Conservation (phyloP, 2,329 filamentous ascomycete genomes). For the Cytospora schulzeri region DNA sequence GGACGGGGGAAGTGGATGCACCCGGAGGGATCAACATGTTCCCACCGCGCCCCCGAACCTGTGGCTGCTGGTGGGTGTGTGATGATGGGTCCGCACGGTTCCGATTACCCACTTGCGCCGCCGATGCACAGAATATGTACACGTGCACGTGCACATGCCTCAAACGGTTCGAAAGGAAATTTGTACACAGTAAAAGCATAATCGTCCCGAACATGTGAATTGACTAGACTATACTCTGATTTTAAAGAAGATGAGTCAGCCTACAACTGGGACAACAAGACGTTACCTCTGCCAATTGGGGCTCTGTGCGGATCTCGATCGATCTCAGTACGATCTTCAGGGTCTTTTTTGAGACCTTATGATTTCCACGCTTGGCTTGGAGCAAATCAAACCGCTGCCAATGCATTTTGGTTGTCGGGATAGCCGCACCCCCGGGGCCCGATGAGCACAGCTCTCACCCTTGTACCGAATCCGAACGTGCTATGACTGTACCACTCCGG, state of each 20-base stretch:
- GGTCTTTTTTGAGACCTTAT: background rate
- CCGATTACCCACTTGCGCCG: background rate
- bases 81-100: background rate
- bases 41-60: no score
- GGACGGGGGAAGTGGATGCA: background rate
- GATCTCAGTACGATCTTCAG: slow-evolving; percentile 13
- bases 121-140: background rate
- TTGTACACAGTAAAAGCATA: no score
- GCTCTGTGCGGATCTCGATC: slow-evolving; percentile 12
- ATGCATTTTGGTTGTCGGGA: background rate
- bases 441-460: no score
- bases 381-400: background rate
- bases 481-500: background rate
- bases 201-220: no score
- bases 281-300: background rate
- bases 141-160: no score
- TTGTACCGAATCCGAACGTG: background rate
- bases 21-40: background rate
- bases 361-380: background rate
- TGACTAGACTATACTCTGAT: no score
- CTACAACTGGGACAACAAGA: background rate
- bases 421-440: background rate
- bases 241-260: background rate
- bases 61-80: background rate
- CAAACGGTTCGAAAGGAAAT: no score